Evolutionary conservation across 495 filamentous ascomycete genomes (phyloP), one percentile per base, ranked within the genome.

Genomic region (Pyronema domesticum): DNA sequence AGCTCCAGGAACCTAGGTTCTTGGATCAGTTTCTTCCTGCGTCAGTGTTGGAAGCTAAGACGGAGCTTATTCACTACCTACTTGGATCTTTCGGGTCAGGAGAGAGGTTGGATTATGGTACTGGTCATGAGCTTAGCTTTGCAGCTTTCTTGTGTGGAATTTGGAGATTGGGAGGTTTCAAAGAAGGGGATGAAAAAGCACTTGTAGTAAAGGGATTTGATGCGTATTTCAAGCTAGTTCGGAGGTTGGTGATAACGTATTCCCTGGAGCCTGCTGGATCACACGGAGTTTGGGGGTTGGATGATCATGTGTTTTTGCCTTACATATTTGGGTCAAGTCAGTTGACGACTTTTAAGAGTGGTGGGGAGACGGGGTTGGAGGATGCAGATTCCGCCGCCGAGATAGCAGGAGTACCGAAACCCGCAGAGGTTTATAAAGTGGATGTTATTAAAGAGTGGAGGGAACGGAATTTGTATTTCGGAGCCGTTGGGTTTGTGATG

Each of bases 401-500:
- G 34, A 57, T 76, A 37, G 84, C 91, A 71, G 89, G 88, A 46
- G 61, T 82, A 0, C 86, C 89, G 1, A 75, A 81, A 46, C 80
- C 88, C 1, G 67, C 69, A 6, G 78, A 79, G 54, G 76, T 95
- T 4, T 72, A 76, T 9, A 88, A 87, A 58, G 61, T 71, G 2
- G 69, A 68, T 19, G 66, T 78, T 13, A 88, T 94, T 33, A 74
- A 84, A 43, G 69, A 74, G 42, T 79, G 88, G 65, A 73, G 86
- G 51, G 71, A 73, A 51, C 71, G 61, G 11, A 95, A 95, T 67
- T 77, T 99, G 73, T 99, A 99, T 68, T 99, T 95, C 72, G 82
- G 81, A n/a, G 93, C 91, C n/a, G 76, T 99, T 57, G 89, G 86
- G 7, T 99, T 99, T 70, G 95, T 99, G 63, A 83, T 95, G 66